Percentiles rank a stretch among this genome's conserved stretches.
Conservation (phyloP, 306 rosid species). For the Begonia fuchsioides region DNA sequence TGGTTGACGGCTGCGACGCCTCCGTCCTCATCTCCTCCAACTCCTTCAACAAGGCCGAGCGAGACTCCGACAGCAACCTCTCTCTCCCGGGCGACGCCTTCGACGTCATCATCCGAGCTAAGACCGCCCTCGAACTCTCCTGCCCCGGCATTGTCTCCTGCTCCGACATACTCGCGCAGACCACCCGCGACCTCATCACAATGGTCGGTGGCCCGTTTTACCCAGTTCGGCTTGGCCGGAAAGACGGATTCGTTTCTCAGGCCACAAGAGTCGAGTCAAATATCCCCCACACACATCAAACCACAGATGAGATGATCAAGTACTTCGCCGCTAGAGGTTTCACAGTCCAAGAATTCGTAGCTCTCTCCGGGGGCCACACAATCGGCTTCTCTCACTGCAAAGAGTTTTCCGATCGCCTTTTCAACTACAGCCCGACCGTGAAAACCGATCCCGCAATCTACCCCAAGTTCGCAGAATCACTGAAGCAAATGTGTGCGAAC, state of each 20-base stretch:
- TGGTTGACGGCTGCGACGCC: slow-evolving; percentile 31
- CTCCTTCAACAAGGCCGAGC: slow-evolving; percentile 18
- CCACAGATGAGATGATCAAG: too few species aligned
- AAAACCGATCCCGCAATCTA: slow-evolving; percentile 24
- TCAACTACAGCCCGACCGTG: neutral
- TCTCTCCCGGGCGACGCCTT: slow-evolving; percentile 27
- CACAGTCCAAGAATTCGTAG: slow-evolving; percentile 23
- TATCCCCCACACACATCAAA: slow-evolving; percentile 7
- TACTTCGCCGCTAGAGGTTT: slow-evolving; percentile 14
- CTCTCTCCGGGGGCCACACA: slow-evolving; percentile 28
- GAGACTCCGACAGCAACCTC: slow-evolving; percentile 20
- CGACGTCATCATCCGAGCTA: slow-evolving; percentile 3
- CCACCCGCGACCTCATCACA: slow-evolving; percentile 25
- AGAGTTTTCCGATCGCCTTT: slow-evolving; percentile 13
- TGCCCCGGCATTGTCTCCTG: slow-evolving; percentile 30
- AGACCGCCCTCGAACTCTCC: slow-evolving; percentile 31
- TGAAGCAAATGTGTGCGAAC: slow-evolving; percentile 14
- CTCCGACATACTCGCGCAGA: slow-evolving; percentile 30
- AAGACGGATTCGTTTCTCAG: too few species aligned
- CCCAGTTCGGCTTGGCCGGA: slow-evolving; percentile 20
- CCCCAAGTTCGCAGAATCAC: slow-evolving; percentile 17
- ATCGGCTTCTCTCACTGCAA: slow-evolving; percentile 39
- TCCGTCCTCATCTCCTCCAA: slow-evolving; percentile 23
- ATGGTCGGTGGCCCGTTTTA: slow-evolving; percentile 35
- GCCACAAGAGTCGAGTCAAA: slow-evolving; percentile 8